Evolutionary conservation across 805 yeast species (phyloP), one percentile per base, ranked within the genome.

Genomic region (Metschnikowia gelsemii): DNA sequence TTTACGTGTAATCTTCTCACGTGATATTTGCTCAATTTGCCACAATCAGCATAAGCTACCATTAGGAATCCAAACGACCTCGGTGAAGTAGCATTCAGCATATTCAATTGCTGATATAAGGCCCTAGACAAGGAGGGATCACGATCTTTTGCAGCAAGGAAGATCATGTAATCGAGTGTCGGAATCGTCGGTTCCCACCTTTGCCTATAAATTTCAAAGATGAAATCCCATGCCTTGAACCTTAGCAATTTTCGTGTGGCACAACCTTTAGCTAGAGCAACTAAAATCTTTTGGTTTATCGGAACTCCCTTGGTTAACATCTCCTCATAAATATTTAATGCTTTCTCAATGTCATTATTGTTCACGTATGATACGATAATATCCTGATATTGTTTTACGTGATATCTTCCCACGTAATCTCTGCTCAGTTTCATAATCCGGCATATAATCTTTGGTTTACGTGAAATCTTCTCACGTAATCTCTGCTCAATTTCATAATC

Each of bases 131-230:
- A 66, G 5, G 79, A 68, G 14, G 85, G 62, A 58, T 90, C 96
- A 0, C 95, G 93, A 54, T 89, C 89, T 44, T 72, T 71, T 0
- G 88, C 83, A n/a, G 93, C 79, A 34, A 91, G 63, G 47, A 82
- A 75, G 65, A 91, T 71, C 80, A 91, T 80, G 12, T 79, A 73
- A 46, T 82, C 84, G 50, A 81, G 70, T 0, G 84, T 73, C 18
- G 66, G 66, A 7, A 73, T 50, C n/a, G 71, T 55, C 47, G 79
- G 68, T 46, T 63, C 52, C 78, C 67, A 56, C 16, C 57, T 60
- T 40, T 58, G 55, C 12, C 75, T 70, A 51, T 80, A 70, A 43
- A 86, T 78, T 49, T 85, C 80, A 46, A 82, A 72, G 40, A 90
- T 77, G 51, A 78, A 83, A 40, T 77, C 75, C 97, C 97, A 91